A percentile compares a stretch with the other conserved stretches of the same genome.
Conservation (phyloP, 2,329 filamentous ascomycete species). For the Fusarium pseudoanthophilum region DNA sequence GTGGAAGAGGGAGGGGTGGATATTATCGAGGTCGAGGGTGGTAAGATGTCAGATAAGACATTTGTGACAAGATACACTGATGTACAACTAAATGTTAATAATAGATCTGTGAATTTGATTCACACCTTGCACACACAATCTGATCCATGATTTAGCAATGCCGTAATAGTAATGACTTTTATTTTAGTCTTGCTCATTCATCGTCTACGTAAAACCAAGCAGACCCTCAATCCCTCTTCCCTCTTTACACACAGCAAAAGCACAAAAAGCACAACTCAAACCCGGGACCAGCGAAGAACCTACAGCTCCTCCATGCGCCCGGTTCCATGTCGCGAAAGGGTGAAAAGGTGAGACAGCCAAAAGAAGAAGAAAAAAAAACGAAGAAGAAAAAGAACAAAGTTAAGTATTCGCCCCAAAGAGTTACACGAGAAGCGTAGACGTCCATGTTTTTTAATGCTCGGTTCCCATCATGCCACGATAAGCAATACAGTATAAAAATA, state of each 20-base stretch:
- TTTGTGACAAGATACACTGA: not conserved
- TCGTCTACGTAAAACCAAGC: slow-evolving; percentile 45
- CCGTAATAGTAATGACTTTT: slow-evolving; percentile 44
- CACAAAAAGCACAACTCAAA: slow-evolving; percentile 22
- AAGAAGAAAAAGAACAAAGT: slow-evolving; percentile 29
- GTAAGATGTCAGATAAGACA: not conserved
- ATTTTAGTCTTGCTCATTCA: slow-evolving; percentile 47
- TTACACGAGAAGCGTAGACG: slow-evolving; percentile 42
- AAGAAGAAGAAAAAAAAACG: slow-evolving; percentile 21
- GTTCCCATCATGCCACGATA: slow-evolving; percentile 8
- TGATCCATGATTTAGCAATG: not conserved
- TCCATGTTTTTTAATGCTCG: slow-evolving; percentile 34
- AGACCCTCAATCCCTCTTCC: slow-evolving; percentile 21
- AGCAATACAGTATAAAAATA: slow-evolving; percentile 20
- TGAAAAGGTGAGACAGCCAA: slow-evolving; percentile 13
- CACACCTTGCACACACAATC: not conserved
- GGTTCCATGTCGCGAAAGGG: slow-evolving; percentile 1
- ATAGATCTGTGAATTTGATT: not conserved
- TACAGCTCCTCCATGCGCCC: slow-evolving; percentile 23
- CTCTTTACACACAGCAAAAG: slow-evolving; percentile 18
- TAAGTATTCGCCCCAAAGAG: slow-evolving; percentile 35
- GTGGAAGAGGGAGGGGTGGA: slow-evolving; percentile 47
- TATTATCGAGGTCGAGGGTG: slow-evolving; percentile 49
- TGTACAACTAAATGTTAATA: not conserved
- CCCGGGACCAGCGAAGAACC: slow-evolving; percentile 20